phyloP scores from a whole-genome alignment of 306 rosid species.

The Dryas drummondii region DNA sequence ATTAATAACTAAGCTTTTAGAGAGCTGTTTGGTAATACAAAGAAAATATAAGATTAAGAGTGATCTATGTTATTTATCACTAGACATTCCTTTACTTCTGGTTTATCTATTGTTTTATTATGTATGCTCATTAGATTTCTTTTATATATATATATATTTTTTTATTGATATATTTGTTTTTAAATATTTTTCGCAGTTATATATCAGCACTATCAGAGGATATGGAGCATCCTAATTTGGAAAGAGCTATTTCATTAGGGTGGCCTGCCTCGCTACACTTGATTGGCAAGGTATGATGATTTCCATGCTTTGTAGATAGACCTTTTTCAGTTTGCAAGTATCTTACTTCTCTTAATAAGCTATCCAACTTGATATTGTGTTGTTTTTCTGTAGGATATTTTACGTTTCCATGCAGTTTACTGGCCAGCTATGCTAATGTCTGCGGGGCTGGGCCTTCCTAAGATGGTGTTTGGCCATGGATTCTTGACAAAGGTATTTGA shows the following conservation, averaged over 20 bases:
- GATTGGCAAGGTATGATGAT: slow-evolving; percentile 81
- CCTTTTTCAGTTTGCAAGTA: not conserved
- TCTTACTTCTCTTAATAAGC: not conserved
- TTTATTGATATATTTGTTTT: not conserved
- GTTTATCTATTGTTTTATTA: not conserved
- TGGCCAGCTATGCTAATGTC: slow-evolving; percentile 99
- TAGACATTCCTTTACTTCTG: not conserved
- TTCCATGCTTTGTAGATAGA: not conserved
- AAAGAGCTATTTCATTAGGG: slow-evolving; percentile 67
- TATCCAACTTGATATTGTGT: not conserved
- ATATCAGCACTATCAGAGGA: slow-evolving; percentile 85
- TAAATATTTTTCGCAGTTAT: slow-evolving; percentile 48
- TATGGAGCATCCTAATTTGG: slow-evolving; percentile 53
- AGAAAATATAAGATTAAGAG: not conserved
- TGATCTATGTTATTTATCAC: not conserved
- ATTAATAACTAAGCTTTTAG: slow-evolving; percentile 4
- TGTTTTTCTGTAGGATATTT: slow-evolving; percentile 66
- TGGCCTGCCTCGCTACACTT: slow-evolving; percentile 94
- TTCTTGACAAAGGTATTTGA: slow-evolving; percentile 85
- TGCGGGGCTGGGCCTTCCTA: slow-evolving; percentile 87
- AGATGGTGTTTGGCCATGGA: slow-evolving; percentile 96
- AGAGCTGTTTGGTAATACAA: slow-evolving; percentile 5
- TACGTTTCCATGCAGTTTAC: slow-evolving; percentile 94
- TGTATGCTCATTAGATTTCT: slow-evolving; percentile 6
- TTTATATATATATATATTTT: not conserved